phyloP scores from a whole-genome alignment of 148 eudicot genomes.

The Rhododendron griersonianum region DNA sequence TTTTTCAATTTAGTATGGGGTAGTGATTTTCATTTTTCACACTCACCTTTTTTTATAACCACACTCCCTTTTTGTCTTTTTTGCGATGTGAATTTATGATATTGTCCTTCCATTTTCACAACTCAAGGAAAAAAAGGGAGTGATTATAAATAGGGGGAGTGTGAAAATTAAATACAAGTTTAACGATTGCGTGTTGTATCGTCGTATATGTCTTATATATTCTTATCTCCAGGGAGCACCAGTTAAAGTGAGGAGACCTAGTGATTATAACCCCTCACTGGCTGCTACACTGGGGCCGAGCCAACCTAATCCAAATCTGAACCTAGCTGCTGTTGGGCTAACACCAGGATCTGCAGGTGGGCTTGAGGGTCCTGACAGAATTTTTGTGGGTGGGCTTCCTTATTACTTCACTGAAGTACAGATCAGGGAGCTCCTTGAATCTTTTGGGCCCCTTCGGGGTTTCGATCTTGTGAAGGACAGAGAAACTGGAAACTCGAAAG shows the following conservation, averaged over 20 bases:
- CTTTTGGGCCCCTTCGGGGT: slow-evolving; percentile 85
- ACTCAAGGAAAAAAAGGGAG: no score
- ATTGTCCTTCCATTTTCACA: no score
- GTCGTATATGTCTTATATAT: background rate
- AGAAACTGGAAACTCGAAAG: slow-evolving; percentile 97
- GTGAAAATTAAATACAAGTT: background rate
- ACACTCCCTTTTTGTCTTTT: no score
- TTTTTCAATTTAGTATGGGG: background rate
- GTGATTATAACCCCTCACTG: slow-evolving; percentile 90
- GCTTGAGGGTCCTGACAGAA: slow-evolving; percentile 96
- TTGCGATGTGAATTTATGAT: no score
- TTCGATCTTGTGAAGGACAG: slow-evolving; percentile 96
- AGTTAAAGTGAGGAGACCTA: slow-evolving; percentile 94
- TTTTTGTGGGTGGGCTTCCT: slow-evolving; percentile 94
- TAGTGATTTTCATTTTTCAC: no score
- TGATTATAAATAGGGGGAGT: no score
- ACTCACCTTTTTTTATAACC: no score
- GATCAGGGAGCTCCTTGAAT: slow-evolving; percentile 86
- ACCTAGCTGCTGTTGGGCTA: slow-evolving; percentile 88
- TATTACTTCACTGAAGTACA: slow-evolving; percentile 91
- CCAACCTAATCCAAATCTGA: slow-evolving; percentile 83
- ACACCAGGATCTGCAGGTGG: slow-evolving; percentile 91
- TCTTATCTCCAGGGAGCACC: slow-evolving; percentile 57
- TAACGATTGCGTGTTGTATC: background rate
- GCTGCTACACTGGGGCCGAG: slow-evolving; percentile 99